A percentile compares a stretch with the other conserved stretches of the same genome.
These are phyloP conservation scores for Thecaphora frezii DNA, from an alignment of 1,284 basidiomycete genomes.

Conservation along the genomic window DNA sequence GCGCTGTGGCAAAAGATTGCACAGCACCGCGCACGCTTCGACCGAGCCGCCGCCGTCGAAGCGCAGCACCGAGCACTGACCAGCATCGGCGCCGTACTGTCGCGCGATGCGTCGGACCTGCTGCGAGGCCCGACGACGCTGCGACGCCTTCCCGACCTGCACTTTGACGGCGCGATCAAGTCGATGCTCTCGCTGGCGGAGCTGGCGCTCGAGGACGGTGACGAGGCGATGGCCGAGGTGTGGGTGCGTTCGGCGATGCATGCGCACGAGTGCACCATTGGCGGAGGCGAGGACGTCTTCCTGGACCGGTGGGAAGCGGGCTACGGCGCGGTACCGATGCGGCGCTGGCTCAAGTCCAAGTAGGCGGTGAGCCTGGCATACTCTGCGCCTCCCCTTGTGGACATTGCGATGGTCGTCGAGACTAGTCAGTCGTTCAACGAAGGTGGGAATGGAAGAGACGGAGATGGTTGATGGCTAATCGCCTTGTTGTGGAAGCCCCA, in stretches of 20 bases:
- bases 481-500: no score
- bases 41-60: conserved; percentile 13
- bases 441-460: no score
- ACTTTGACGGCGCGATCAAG: conserved; percentile 45
- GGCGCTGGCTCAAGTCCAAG: conserved; percentile 16
- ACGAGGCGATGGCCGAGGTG: not conserved
- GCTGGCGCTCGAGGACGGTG: conserved; percentile 6
- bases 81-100: conserved; percentile 24
- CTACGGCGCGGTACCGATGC: conserved; percentile 24
- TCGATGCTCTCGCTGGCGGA: conserved; percentile 37
- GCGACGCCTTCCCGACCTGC: conserved; percentile 34
- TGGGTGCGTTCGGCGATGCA: conserved; percentile 44
- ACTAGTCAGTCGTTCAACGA: no score
- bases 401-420: no score
- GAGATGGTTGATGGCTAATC: no score
- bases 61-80: conserved; percentile 25
- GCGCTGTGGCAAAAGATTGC: conserved; percentile 35
- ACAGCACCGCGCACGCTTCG: conserved; percentile 31
- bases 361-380: no score
- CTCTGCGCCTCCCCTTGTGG: no score
- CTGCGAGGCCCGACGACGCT: conserved; percentile 10
- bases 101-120: not conserved
- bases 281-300: conserved; percentile 46
- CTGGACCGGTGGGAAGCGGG: conserved; percentile 43
- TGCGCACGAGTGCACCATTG: conserved; percentile 48